Conservation (phyloP, 2,329 filamentous ascomycete genomes). For the Fusarium tjaetaba region DNA sequence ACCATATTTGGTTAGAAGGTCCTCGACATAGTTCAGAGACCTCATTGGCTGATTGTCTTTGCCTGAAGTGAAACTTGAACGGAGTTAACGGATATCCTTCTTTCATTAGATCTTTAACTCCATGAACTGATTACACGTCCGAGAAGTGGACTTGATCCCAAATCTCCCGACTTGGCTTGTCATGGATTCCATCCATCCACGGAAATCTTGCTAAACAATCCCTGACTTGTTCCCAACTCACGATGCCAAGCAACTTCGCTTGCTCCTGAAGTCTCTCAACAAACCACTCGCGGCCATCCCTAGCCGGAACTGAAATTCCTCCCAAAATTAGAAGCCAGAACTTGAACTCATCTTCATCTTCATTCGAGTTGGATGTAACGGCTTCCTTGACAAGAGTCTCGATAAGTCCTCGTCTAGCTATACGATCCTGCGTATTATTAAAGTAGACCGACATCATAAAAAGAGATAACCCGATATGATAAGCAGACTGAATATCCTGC, state of each 20-base stretch:
- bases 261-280: background rate
- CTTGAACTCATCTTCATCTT: background rate
- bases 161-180: background rate
- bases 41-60: background rate
- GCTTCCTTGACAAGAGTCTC: background rate
- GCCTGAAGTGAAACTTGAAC: fast-evolving
- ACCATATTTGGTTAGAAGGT: background rate
- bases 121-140: background rate
- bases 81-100: slow-evolving; percentile 8
- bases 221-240: background rate
- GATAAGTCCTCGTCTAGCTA: background rate
- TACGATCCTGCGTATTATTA: background rate
- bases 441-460: slow-evolving; percentile 4
- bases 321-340: slow-evolving; percentile 4
- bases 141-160: background rate
- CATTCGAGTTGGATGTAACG: fast-evolving
- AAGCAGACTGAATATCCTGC: background rate
- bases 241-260: background rate
- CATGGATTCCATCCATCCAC: background rate
- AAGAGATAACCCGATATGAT: background rate
- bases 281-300: background rate
- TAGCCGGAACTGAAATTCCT: background rate
- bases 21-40: fast-evolving
- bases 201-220: background rate
- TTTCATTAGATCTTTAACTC: background rate